Conservation (phyloP, 345 rosid species). For the Combretum micranthum region DNA sequence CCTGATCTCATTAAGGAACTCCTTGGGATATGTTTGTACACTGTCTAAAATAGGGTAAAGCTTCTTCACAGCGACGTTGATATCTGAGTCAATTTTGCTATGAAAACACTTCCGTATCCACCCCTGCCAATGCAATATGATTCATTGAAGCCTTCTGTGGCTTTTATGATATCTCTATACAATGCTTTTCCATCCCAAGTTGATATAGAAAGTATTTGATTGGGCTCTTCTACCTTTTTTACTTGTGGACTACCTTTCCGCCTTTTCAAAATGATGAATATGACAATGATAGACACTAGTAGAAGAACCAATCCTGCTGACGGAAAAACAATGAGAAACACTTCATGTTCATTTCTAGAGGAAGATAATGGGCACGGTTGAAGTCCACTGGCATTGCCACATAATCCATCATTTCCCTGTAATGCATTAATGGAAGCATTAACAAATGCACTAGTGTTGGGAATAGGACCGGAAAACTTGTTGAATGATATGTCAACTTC, state of each 20-base stretch:
- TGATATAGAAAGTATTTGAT: constrained; percentile 2
- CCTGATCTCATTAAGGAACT: neutral
- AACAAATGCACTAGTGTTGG: constrained; percentile 19
- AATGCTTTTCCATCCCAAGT: constrained; percentile 9
- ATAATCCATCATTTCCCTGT: constrained; percentile 10
- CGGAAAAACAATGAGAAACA: constrained; percentile 1
- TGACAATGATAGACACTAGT: neutral
- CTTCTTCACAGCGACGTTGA: constrained; percentile 21
- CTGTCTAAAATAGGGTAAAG: neutral
- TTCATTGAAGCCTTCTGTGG: constrained; percentile 4
- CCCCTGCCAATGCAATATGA: constrained; percentile 15
- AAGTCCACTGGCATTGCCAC: constrained; percentile 11
- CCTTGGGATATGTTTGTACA: neutral
- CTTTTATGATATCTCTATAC: constrained; percentile 13
- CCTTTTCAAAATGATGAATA: neutral
- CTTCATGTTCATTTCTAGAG: neutral
- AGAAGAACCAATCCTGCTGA: constrained; percentile 1
- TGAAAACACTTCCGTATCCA: constrained; percentile 19
- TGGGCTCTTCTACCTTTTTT: neutral
- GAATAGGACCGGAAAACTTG: constrained; percentile 21
- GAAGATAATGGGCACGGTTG: constrained; percentile 1
- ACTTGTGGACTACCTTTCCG: neutral
- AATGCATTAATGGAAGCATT: neutral
- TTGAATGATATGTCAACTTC: constrained; percentile 18
- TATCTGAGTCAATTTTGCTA: constrained; percentile 4